Evolutionary conservation across 129 eudicot genomes (phyloP).

Genomic region (Apium graveolens): DNA sequence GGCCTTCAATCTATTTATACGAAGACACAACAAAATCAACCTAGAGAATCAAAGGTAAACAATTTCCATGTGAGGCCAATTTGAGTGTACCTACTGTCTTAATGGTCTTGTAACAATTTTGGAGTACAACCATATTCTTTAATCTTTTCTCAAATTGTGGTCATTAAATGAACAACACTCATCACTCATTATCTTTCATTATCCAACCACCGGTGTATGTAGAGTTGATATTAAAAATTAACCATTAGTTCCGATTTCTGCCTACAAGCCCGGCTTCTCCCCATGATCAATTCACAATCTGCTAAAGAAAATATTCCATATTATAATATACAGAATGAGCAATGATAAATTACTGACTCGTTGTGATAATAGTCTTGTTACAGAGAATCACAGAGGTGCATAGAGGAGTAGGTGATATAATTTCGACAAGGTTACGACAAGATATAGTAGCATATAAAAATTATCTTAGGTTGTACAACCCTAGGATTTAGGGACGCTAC

Average conservation of each 20-base stretch:
- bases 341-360: not conserved
- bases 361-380: not conserved
- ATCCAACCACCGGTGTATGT: not conserved
- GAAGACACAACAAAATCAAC: not conserved
- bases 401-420: not conserved
- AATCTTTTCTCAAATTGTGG: conserved; percentile 19
- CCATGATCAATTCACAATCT: conserved; percentile 9
- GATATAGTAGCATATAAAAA: conserved; percentile 2
- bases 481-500: conserved; percentile 2
- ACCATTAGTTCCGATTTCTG: conserved; percentile 2
- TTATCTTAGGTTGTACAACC: conserved; percentile 10
- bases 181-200: not conserved
- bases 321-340: conserved; percentile 1
- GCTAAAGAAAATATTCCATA: not conserved
- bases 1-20: conserved; percentile 13
- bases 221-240: not conserved
- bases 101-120: conserved; percentile 28
- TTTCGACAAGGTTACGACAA: conserved; percentile 13
- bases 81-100: conserved; percentile 38
- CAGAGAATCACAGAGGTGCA: conserved; percentile 11
- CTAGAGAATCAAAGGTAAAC: conserved; percentile 18
- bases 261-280: conserved; percentile 13
- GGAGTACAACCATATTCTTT: conserved; percentile 26
- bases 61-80: conserved; percentile 29
- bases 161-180: conserved; percentile 16